Conservation (phyloP, 2,329 filamentous ascomycete species). For the Neocucurbitaria cava region DNA sequence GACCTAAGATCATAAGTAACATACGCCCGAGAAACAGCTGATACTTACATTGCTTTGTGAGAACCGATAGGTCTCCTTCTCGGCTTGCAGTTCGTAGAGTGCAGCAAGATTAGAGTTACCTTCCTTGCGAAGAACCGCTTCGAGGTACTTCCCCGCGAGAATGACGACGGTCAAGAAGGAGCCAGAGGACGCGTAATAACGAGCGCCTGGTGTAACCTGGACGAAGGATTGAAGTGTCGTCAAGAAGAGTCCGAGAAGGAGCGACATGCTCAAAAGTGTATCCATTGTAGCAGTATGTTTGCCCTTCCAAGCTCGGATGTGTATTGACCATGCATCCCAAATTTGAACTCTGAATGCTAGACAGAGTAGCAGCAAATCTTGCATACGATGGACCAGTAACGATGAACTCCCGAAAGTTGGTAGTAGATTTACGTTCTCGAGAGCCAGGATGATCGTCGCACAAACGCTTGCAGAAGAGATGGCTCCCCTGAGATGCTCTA, state of each 20-base stretch:
- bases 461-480: slow-evolving; percentile 5
- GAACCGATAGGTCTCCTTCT: slow-evolving; percentile 2
- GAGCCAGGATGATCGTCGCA: not conserved
- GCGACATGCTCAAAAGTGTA: slow-evolving; percentile 4
- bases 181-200: slow-evolving; percentile 1
- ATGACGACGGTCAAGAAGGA: slow-evolving; percentile 6
- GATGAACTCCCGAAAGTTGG: not conserved
- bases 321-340: slow-evolving; percentile 5
- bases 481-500: not conserved
- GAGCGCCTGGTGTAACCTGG: not conserved
- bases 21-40: not conserved
- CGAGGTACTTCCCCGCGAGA: slow-evolving; percentile 7
- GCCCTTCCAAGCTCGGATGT: slow-evolving; percentile 4
- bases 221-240: not conserved
- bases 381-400: not conserved
- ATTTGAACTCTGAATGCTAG: slow-evolving; percentile 3
- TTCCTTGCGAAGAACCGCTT: slow-evolving; percentile 7
- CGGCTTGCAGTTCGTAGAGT: slow-evolving; percentile 10
- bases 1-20: not conserved
- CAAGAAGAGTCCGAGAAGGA: slow-evolving; percentile 1
- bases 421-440: not conserved
- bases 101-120: slow-evolving; percentile 7
- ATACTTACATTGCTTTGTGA: not conserved
- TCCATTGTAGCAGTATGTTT: slow-evolving; percentile 5
- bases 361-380: not conserved